A percentile compares a stretch with the other conserved stretches of the same genome.
These are phyloP conservation scores for Syzygium jambos DNA, from an alignment of 345 rosid species.

Conservation along the genomic window DNA sequence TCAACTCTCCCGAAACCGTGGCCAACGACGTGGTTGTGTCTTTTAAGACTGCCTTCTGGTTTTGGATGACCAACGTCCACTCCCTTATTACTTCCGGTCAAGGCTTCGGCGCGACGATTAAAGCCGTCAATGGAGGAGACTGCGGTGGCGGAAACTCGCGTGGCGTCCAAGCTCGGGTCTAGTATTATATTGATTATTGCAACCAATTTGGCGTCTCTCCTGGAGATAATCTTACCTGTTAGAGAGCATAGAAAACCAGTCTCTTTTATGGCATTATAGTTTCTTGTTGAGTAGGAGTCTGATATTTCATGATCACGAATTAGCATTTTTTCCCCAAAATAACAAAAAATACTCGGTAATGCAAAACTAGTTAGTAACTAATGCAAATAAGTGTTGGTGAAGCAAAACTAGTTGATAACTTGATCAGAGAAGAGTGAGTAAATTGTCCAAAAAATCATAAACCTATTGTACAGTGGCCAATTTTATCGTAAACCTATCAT, in stretches of 20 bases:
- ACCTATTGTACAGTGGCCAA: too few relatives aligned
- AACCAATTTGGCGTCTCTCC: neutral
- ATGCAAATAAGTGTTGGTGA: neutral
- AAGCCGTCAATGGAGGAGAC: slow-evolving; percentile 37
- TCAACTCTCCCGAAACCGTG: slow-evolving; percentile 32
- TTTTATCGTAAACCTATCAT: too few relatives aligned
- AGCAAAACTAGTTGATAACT: too few relatives aligned
- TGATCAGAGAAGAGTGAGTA: too few relatives aligned
- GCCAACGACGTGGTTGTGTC: slow-evolving; percentile 23
- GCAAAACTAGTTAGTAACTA: neutral
- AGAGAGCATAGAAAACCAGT: neutral
- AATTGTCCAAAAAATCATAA: too few relatives aligned
- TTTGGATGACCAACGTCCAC: slow-evolving; percentile 42
- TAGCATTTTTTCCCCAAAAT: neutral
- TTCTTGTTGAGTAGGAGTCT: too few relatives aligned
- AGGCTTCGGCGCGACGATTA: slow-evolving; percentile 45
- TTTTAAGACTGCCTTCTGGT: slow-evolving; percentile 44
- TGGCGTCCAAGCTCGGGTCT: slow-evolving; percentile 24
- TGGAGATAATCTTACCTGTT: neutral
- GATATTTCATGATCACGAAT: too few relatives aligned
- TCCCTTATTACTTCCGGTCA: slow-evolving; percentile 18
- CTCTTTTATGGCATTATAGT: neutral
- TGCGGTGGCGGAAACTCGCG: slow-evolving; percentile 24
- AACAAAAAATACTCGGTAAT: neutral
- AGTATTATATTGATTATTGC: slow-evolving; percentile 33